Conservation (phyloP, 371 early-diverging fungal genomes). For the Umbelopsis sp. region DNA sequence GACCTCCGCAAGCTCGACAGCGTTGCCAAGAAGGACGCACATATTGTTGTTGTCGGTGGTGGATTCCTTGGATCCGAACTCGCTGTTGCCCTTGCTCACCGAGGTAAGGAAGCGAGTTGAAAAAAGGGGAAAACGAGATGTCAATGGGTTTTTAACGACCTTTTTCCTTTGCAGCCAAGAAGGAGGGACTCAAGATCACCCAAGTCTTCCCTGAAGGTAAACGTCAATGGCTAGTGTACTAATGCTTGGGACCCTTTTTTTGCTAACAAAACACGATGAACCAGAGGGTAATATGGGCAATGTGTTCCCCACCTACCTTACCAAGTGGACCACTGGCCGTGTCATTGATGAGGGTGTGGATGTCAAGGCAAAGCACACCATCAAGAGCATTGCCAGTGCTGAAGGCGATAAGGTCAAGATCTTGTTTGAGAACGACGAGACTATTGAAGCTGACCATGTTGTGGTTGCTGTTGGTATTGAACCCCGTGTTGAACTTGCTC, state of each 20-base stretch:
- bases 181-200: slow-evolving; percentile 59
- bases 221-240: background rate
- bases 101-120: slow-evolving; percentile 35
- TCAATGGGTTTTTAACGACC: background rate
- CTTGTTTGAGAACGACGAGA: slow-evolving; percentile 48
- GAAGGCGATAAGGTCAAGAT: slow-evolving; percentile 56
- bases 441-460: slow-evolving; percentile 65
- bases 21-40: slow-evolving; percentile 54
- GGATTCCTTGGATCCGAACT: slow-evolving; percentile 81
- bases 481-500: slow-evolving; percentile 70
- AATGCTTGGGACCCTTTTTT: background rate
- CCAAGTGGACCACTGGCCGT: slow-evolving; percentile 70
- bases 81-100: slow-evolving; percentile 67
- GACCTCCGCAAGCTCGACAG: slow-evolving; percentile 64
- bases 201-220: slow-evolving; percentile 74
- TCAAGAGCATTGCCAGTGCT: slow-evolving; percentile 43
- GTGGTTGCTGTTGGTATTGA: slow-evolving; percentile 76
- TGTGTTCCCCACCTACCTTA: slow-evolving; percentile 74
- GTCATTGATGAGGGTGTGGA: slow-evolving; percentile 67
- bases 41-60: slow-evolving; percentile 73
- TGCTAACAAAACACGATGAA: background rate
- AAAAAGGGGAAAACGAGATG: background rate
- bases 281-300: slow-evolving; percentile 74
- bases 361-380: slow-evolving; percentile 53
- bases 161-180: slow-evolving; percentile 34